These are phyloP conservation scores for Prunus persica DNA, from an alignment of 306 rosid species.

Conservation along the genomic window Prunus_persica_NCBIv2 NC_034010.1:1213501-1214000, in stretches of 20 bases:
- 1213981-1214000: neutral
- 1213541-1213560: slow-evolving; percentile 20
- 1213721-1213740: neutral
- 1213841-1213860: slow-evolving; percentile 18
- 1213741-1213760: too few relatives aligned
- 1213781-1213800: too few relatives aligned
- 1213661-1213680: neutral
- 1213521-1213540: neutral
- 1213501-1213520: neutral
- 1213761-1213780: too few relatives aligned
- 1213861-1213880: slow-evolving; percentile 34
- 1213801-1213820: too few relatives aligned
- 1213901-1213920: neutral
- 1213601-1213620: too few relatives aligned
- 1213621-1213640: slow-evolving; percentile 14
- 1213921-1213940: neutral
- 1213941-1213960: slow-evolving; percentile 1
- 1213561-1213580: neutral
- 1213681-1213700: neutral
- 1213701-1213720: slow-evolving; percentile 10
- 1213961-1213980: neutral
- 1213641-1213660: neutral
- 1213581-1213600: neutral
- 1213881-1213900: slow-evolving; percentile 32
- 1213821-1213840: too few relatives aligned